Base-by-base conservation (phyloP, 2,329 filamentous ascomycete genomes). In the Zasmidium cellare region DNA sequence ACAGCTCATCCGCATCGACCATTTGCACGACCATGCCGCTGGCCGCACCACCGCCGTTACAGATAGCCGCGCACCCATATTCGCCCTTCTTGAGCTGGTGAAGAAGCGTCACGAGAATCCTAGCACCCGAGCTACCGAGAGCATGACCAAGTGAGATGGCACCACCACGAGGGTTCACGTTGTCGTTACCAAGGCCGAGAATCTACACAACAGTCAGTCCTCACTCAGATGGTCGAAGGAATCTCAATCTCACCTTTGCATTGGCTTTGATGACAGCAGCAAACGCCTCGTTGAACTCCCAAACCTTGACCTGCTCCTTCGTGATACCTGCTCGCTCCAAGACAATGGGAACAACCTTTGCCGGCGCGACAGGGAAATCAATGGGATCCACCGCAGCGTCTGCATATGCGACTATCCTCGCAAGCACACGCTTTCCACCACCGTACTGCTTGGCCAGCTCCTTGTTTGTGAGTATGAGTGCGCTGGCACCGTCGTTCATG, bases 201-300 rank as follows among this genome's bases (percentile, higher is more conserved):
- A 96, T 92, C 87, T 88, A n/a, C 3, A 31, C 35, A 62, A n/a
- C 12, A 50, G 56, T 50, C 19, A 48, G 61, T 57, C n/a, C n/a
- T 65, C 63, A 47, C 63, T 63, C 19, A 55, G 16, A 3, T 28
- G n/a, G 38, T 9, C 22, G 12, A 31, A 14, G 18, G 9, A 35
- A 61, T 25, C 16, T 20, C 16, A 41, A 28, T 55, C 74, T 69
- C 69, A 88, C 87, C 84, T 96, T 92, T 69, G 91, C 88, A 71
- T 97, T 97, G 45, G 93, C 92, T 73, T 94, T 92, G 75, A 97
- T 94, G 25, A 97, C 92, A 3, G 90, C 91, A 24, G 94, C 93
- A 72, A 99, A 99, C 0, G 94, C 94, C 78, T 99, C 94, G 75
- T 99, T 99, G 76, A 99, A 96, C 75, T 97, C 94, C 93, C 94